These are phyloP conservation scores for Saccharomycopsis sp. DNA, from an alignment of 805 yeast species.

Conservation along the genomic window DNA sequence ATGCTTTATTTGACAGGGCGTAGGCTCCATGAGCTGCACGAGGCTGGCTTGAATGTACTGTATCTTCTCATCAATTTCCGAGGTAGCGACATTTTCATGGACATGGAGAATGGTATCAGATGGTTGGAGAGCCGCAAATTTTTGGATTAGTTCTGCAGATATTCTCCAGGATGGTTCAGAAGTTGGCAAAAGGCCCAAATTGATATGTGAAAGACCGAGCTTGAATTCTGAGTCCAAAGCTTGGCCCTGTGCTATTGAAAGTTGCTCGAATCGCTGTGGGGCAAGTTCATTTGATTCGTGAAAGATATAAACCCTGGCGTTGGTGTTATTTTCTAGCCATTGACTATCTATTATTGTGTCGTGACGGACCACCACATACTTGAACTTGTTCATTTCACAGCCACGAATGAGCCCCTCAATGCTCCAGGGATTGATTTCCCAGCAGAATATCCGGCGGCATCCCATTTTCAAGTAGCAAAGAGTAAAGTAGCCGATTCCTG, in stretches of 20 bases:
- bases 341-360: slow-evolving; percentile 27
- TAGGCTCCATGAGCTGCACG: neutral
- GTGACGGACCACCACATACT: slow-evolving; percentile 30
- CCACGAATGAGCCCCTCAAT: slow-evolving; percentile 63
- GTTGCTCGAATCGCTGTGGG: slow-evolving; percentile 32
- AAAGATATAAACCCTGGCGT: slow-evolving; percentile 42
- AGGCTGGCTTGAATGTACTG: slow-evolving; percentile 3
- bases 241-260: no score
- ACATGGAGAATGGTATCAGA: slow-evolving; percentile 42
- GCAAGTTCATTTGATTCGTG: slow-evolving; percentile 58
- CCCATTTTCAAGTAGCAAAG: slow-evolving; percentile 53
- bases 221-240: neutral
- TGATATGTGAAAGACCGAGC: slow-evolving; percentile 48
- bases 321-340: slow-evolving; percentile 13
- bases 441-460: slow-evolving; percentile 53
- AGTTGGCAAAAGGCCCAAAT: slow-evolving; percentile 72
- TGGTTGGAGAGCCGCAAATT: neutral
- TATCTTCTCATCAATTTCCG: slow-evolving; percentile 30
- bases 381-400: slow-evolving; percentile 38
- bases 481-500: slow-evolving; percentile 84
- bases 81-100: slow-evolving; percentile 63
- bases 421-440: slow-evolving; percentile 87
- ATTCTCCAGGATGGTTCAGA: slow-evolving; percentile 57
- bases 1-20: neutral
- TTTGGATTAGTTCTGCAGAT: slow-evolving; percentile 29